Evolutionary conservation across 139 green algal genomes (phyloP).

Genomic region (Diplosphaera chodatii): DNA sequence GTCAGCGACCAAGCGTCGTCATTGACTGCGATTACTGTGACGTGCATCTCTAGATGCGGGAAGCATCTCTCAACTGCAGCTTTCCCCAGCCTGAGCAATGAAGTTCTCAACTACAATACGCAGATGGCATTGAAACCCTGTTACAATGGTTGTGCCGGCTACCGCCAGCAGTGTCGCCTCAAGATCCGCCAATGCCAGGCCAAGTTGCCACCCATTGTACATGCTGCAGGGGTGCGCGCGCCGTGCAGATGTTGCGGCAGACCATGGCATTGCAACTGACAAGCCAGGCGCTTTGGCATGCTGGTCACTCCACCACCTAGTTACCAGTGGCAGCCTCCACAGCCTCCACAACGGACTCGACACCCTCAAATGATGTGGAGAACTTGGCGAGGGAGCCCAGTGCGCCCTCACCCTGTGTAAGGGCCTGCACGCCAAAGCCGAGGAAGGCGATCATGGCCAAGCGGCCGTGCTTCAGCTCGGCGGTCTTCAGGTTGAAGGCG

Average conservation of each 20-base stretch:
- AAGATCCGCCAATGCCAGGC: too few species aligned
- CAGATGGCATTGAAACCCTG: background rate
- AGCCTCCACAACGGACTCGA: background rate
- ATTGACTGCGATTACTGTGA: too few species aligned
- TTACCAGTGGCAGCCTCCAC: background rate
- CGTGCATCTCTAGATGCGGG: too few species aligned
- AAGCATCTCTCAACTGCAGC: background rate
- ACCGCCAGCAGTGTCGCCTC: too few species aligned
- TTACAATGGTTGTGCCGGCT: too few species aligned
- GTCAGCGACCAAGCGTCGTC: too few species aligned
- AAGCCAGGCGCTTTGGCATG: background rate
- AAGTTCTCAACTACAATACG: background rate
- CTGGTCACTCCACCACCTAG: background rate
- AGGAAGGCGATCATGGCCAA: conserved; percentile 86
- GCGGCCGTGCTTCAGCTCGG: conserved; percentile 95
- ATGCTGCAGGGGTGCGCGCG: too few species aligned
- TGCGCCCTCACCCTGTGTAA: conserved; percentile 63
- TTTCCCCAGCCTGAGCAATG: background rate
- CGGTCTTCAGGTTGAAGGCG: conserved; percentile 70
- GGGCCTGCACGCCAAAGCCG: conserved; percentile 60
- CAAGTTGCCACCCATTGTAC: too few species aligned
- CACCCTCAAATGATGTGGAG: conserved; percentile 31
- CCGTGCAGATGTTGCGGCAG: too few species aligned
- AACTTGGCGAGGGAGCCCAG: conserved; percentile 76
- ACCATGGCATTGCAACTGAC: background rate